These are phyloP conservation scores for Phyllostachys edulis DNA, from an alignment of 176 grass and related monocot species.

Conservation along the genomic window DNA sequence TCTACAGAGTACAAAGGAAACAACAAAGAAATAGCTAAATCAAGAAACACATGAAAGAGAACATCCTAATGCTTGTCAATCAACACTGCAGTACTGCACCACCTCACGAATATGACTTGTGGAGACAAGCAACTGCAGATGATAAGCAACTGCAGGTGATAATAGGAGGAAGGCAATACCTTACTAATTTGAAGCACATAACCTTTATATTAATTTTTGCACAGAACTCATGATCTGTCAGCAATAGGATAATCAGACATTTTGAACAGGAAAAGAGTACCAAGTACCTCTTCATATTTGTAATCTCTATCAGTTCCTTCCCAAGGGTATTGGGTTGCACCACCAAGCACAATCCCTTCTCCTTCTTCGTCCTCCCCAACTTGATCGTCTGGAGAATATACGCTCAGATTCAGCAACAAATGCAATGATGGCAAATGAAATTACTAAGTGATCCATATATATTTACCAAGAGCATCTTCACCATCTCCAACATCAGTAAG, in stretches of 20 bases:
- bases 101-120: neutral
- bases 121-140: neutral
- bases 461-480: slow-evolving; percentile 47
- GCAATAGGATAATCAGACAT: neutral
- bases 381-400: slow-evolving; percentile 63
- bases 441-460: neutral
- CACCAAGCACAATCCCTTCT: slow-evolving; percentile 69
- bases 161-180: neutral
- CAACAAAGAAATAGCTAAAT: neutral
- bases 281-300: slow-evolving; percentile 83
- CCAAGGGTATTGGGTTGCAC: slow-evolving; percentile 58
- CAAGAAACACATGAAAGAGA: neutral
- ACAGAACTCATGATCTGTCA: neutral
- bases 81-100: neutral
- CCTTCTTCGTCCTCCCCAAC: slow-evolving; percentile 76
- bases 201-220: neutral
- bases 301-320: slow-evolving; percentile 96
- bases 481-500: slow-evolving; percentile 43
- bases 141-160: neutral
- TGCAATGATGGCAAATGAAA: neutral
- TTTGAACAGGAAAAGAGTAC: neutral
- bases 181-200: neutral
- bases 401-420: slow-evolving; percentile 4
- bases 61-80: neutral
- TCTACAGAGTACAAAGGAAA: neutral